Percentiles rank a stretch among this genome's conserved stretches.
These are phyloP conservation scores for Cupressus sempervirens DNA, from an alignment of 75 land plant species.

Conservation along the genomic window DNA sequence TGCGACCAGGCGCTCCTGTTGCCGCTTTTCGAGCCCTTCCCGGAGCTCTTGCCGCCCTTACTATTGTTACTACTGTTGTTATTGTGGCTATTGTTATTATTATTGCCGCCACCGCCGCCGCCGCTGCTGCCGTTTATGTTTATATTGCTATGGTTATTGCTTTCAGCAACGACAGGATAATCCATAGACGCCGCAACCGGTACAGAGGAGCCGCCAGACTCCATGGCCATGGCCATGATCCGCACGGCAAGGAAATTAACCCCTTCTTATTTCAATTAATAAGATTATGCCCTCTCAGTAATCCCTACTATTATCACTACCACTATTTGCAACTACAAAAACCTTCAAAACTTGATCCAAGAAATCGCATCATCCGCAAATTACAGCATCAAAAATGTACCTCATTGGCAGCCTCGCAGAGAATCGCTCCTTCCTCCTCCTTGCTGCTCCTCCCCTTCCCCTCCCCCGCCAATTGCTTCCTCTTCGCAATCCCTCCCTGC, in stretches of 20 bases:
- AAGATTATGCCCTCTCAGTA: background rate
- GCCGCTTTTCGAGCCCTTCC: background rate
- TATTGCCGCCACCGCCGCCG: background rate
- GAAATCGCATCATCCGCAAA: background rate
- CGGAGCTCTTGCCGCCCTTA: background rate
- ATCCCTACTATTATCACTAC: background rate
- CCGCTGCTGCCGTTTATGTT: background rate
- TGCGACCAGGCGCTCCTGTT: conserved; percentile 1
- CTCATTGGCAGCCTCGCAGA: background rate
- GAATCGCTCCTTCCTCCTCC: background rate
- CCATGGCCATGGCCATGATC: conserved; percentile 7
- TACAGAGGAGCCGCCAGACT: background rate
- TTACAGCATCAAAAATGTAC: background rate
- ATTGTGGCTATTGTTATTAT: background rate
- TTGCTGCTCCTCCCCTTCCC: background rate
- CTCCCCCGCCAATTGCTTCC: background rate
- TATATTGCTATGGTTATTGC: background rate
- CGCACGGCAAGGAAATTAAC: background rate
- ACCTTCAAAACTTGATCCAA: background rate
- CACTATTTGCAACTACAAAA: background rate
- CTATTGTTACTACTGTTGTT: background rate
- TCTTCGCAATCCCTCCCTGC: background rate
- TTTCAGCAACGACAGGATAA: background rate
- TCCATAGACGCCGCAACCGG: background rate
- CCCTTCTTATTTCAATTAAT: background rate